Base-by-base conservation (phyloP, 306 rosid genomes). In the Cyamopsis tetragonoloba region DNA sequence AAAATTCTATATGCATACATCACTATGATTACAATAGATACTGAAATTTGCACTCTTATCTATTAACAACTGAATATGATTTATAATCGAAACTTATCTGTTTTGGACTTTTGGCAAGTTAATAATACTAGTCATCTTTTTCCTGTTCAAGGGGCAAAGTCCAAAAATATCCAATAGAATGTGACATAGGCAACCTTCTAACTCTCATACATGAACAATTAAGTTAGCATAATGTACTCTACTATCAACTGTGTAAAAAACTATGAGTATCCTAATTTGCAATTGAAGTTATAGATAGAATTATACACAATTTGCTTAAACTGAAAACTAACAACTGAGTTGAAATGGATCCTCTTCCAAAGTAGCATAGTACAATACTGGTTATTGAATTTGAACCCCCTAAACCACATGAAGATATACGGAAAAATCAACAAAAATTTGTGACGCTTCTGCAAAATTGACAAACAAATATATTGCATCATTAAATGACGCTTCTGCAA, bases 131-230 rank as follows among this genome's bases (percentile, higher is more conserved):
- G 15, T 47, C 15, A 13, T 3, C 15, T 65, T 55, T 51, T 28
- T 56, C 46, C 14, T 55, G 39, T 30, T 47, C 15, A 14, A 56
- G 66, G 13, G 15, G 27, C 50, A 49, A 58, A 10, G 4, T 12
- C 28, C 48, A 44, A 15, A n/a, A 15, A 39, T 14, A 14, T 27
- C 27, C 68, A 48, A 59, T 7, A 39, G 59, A 53, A 56, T 19
- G 44, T 62, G 14, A 30, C 47, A 23, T 4, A 9, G 37, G 26
- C 66, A 69, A 53, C 66, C 77, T 30, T 70, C 39, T 24, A 39
- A 42, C 34, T 5, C 47, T 18, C 37, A 55, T 11, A 27, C 34
- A 28, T 11, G 46, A 56, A 37, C 11, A 44, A 3, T 42, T 67
- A 19, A 44, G 5, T 42, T 67, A 19, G 27, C 39, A 44, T 20